Conservation (phyloP, 1,139 yeast species). For the Kazachstania sp. region DNA sequence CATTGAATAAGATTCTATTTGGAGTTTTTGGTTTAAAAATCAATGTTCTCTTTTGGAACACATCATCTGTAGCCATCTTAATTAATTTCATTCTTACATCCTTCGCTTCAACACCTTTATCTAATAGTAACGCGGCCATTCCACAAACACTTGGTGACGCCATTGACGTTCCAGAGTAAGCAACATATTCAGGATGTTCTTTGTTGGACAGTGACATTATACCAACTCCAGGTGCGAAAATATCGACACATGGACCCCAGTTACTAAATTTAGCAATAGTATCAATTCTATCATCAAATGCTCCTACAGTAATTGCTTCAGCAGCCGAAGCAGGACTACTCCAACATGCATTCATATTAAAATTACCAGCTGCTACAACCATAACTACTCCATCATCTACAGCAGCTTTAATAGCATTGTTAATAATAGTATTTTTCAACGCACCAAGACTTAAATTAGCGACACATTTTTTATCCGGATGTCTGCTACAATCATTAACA, state of each 20-base stretch:
- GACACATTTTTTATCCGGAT: constrained; percentile 40
- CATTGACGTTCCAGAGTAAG: constrained; percentile 80
- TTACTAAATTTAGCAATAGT: constrained; percentile 67
- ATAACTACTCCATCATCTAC: constrained; percentile 60
- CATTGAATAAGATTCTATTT: constrained; percentile 38
- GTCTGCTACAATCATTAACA: constrained; percentile 44
- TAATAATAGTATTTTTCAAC: constrained; percentile 52
- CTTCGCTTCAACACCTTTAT: constrained; percentile 43
- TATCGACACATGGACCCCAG: constrained; percentile 83
- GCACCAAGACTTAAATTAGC: constrained; percentile 81
- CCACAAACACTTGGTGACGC: constrained; percentile 80
- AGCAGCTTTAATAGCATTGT: constrained; percentile 67
- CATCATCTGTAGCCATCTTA: constrained; percentile 32
- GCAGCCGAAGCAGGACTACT: constrained; percentile 74
- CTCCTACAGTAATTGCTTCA: constrained; percentile 74
- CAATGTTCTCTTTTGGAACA: constrained; percentile 32
- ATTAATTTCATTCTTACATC: constrained; percentile 37
- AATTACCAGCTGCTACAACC: constrained; percentile 88
- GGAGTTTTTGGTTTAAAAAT: constrained; percentile 40
- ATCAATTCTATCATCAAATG: constrained; percentile 67
- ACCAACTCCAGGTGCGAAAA: constrained; percentile 72
- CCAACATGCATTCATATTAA: constrained; percentile 65
- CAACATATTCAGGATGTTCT: constrained; percentile 13
- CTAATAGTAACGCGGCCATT: constrained; percentile 52
- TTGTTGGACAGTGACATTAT: constrained; percentile 35